phyloP scores from a whole-genome alignment of 2,329 filamentous ascomycete genomes.

The Pseudonectria foliicola region DNA sequence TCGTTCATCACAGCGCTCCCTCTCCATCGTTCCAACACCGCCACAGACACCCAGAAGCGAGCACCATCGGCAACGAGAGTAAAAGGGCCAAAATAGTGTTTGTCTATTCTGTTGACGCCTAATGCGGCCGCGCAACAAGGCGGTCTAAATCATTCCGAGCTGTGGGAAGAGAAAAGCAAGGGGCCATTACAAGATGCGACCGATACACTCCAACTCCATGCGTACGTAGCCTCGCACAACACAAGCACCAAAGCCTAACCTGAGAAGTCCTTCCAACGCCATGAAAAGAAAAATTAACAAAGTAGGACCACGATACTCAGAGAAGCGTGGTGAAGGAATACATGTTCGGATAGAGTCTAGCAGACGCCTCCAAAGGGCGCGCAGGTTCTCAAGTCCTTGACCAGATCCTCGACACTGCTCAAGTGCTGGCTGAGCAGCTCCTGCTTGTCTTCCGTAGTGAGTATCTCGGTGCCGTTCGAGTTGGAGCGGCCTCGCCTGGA shows the following conservation, averaged over 20 bases:
- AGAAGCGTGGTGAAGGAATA: no score
- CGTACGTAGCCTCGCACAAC: no score
- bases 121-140: constrained; percentile 19
- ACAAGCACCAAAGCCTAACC: no score
- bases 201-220: no score
- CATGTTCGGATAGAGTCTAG: no score
- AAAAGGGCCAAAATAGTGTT: constrained; percentile 9
- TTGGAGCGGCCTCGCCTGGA: constrained; percentile 26
- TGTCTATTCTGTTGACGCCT: constrained; percentile 24
- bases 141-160: constrained; percentile 13
- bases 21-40: constrained; percentile 19
- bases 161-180: no score
- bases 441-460: constrained; percentile 76
- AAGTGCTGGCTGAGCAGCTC: constrained; percentile 68
- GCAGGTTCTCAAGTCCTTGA: constrained; percentile 74
- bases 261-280: no score
- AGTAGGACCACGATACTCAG: no score
- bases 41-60: constrained; percentile 14
- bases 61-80: constrained; percentile 3
- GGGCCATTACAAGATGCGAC: no score
- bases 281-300: no score
- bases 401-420: constrained; percentile 75
- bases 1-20: constrained; percentile 7
- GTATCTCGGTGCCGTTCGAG: constrained; percentile 38
- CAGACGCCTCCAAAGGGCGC: constrained; percentile 63